These are phyloP conservation scores for Starmerella bombi DNA, from an alignment of 805 yeast species.

Conservation along the genomic window DNA sequence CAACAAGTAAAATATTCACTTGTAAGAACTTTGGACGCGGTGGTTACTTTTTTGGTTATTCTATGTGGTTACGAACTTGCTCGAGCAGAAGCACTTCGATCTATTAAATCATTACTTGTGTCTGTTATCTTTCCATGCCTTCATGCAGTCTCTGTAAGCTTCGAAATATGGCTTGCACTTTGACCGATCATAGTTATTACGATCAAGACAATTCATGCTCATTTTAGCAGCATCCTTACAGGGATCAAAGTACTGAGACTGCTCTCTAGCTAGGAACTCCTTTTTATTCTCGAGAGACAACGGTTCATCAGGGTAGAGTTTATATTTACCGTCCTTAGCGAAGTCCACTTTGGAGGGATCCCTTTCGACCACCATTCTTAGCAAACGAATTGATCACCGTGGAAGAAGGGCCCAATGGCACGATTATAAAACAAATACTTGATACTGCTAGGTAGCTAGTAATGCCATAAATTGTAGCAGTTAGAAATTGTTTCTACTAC, in stretches of 20 bases:
- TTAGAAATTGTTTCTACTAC: too few species aligned
- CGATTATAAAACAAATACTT: too few species aligned
- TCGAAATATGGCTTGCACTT: conserved; percentile 71
- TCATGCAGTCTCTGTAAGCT: conserved; percentile 86
- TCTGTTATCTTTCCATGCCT: conserved; percentile 40
- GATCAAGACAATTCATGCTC: conserved; percentile 70
- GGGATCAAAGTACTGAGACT: conserved; percentile 82
- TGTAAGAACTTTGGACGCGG: too few species aligned
- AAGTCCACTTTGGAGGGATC: conserved; percentile 40
- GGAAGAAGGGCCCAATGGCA: too few species aligned
- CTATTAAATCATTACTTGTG: too few species aligned
- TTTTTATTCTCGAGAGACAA: conserved; percentile 53
- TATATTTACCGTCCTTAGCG: conserved; percentile 44
- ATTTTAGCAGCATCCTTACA: conserved; percentile 81
- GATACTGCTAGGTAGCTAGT: too few species aligned
- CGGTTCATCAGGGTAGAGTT: conserved; percentile 82
- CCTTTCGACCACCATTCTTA: conserved; percentile 21
- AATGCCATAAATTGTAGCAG: too few species aligned
- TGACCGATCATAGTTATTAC: conserved; percentile 57
- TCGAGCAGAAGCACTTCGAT: too few species aligned
- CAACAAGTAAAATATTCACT: too few species aligned
- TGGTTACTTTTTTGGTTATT: neutral
- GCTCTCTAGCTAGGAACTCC: conserved; percentile 58
- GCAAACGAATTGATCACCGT: too few species aligned
- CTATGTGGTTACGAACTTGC: neutral